Conservation (phyloP, 1,284 basidiomycete species). For the Trichosporon sp. region DNA sequence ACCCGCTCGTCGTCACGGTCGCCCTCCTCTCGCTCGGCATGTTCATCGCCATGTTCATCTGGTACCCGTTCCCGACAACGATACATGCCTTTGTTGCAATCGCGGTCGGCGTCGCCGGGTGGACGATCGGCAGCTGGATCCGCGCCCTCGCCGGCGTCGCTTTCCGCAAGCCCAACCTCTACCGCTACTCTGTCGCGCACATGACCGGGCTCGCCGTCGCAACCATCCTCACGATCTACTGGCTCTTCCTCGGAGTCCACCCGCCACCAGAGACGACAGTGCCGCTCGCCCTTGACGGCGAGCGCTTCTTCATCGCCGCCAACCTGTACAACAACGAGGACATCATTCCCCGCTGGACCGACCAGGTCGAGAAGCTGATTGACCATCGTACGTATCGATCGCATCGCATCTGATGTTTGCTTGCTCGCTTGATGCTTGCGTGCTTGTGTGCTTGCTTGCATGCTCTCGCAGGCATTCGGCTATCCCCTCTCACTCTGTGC, state of each 20-base stretch:
- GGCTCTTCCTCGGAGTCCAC: conserved; percentile 19
- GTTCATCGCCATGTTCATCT: conserved; percentile 16
- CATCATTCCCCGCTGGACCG: conserved; percentile 23
- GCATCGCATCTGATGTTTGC: no score
- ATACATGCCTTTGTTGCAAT: conserved; percentile 28
- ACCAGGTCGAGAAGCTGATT: conserved; percentile 20
- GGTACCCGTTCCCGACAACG: conserved; percentile 35
- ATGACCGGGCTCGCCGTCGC: conserved; percentile 7
- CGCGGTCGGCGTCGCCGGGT: conserved; percentile 15
- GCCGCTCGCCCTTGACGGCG: conserved; percentile 12
- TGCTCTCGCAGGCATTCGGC: no score
- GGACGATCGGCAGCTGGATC: conserved; percentile 19
- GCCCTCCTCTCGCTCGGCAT: conserved; percentile 5
- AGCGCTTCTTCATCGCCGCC: conserved; percentile 31
- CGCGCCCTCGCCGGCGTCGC: conserved; percentile 8
- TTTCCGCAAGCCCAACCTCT: not conserved
- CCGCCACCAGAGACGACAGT: conserved; percentile 8
- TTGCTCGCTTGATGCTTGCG: no score
- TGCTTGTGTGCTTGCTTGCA: no score
- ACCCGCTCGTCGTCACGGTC: conserved; percentile 9
- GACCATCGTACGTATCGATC: conserved; percentile 23
- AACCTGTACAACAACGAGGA: conserved; percentile 34
- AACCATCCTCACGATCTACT: conserved; percentile 16
- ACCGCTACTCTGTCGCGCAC: not conserved
- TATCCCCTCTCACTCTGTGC: not conserved